Evolutionary conservation across 2,329 filamentous ascomycete genomes (phyloP).

Genomic region (Talaromyces sp.): DNA sequence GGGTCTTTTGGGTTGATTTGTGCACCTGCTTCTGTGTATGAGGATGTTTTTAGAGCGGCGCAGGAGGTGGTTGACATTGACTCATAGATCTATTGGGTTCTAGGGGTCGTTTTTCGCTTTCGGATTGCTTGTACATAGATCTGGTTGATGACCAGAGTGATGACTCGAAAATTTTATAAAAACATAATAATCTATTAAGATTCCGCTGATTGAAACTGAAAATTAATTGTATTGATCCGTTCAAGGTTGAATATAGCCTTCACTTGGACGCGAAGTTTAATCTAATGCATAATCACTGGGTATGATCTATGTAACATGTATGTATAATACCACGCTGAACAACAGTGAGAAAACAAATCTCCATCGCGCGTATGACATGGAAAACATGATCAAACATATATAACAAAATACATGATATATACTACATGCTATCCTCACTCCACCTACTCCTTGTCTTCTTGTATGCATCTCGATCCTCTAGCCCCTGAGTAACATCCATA

Average conservation of each 20-base stretch:
- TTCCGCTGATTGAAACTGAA: background rate
- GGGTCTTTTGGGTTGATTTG: slow-evolving; percentile 45
- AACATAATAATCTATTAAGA: background rate
- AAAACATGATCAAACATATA: background rate
- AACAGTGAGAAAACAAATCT: background rate
- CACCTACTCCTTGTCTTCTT: slow-evolving; percentile 49
- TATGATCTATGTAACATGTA: slow-evolving; percentile 7
- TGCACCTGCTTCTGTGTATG: slow-evolving; percentile 40
- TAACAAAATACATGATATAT: background rate
- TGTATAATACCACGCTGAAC: slow-evolving; percentile 5
- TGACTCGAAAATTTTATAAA: too few relatives aligned
- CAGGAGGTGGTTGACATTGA: slow-evolving; percentile 15
- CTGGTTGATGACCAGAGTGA: too few relatives aligned
- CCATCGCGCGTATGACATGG: background rate
- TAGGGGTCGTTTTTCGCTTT: too few relatives aligned
- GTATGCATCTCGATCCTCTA: slow-evolving; percentile 50
- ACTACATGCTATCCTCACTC: slow-evolving; percentile 51
- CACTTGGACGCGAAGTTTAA: too few relatives aligned
- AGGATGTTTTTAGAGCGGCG: slow-evolving; percentile 33
- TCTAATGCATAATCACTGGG: background rate
- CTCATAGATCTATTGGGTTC: background rate
- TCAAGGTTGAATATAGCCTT: background rate
- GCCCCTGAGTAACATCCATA: slow-evolving; percentile 44
- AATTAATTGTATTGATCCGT: background rate
- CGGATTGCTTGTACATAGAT: background rate